Percentiles rank a stretch among this genome's conserved stretches.
Conservation (phyloP, 306 rosid species). For the Arachis stenosperma region DNA sequence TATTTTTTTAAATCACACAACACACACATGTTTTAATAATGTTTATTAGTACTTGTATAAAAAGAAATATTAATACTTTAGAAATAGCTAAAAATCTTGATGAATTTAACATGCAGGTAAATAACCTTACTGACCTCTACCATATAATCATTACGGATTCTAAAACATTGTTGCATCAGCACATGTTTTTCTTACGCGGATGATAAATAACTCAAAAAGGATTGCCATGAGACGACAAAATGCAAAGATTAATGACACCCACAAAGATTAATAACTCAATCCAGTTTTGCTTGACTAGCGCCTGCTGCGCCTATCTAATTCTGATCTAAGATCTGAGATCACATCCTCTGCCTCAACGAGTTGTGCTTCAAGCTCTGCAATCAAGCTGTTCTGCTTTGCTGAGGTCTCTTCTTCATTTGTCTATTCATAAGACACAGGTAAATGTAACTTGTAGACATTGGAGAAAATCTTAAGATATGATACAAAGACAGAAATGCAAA, state of each 20-base stretch:
- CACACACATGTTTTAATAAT: no score
- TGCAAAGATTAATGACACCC: neutral
- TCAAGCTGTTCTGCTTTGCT: conserved; percentile 6
- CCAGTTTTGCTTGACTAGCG: conserved; percentile 16
- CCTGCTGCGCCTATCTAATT: conserved; percentile 28
- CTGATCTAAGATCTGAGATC: conserved; percentile 43
- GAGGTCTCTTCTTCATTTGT: conserved; percentile 26
- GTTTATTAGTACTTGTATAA: no score
- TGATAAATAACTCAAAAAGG: no score
- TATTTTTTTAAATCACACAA: no score
- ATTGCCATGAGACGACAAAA: neutral
- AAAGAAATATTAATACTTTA: no score
- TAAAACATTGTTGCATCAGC: no score
- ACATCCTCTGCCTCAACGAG: conserved; percentile 49
- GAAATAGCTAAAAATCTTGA: no score
- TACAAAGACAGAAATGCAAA: neutral
- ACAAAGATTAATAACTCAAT: no score
- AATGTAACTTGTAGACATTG: neutral
- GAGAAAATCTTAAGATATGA: neutral
- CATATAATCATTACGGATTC: no score
- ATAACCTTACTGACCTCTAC: no score
- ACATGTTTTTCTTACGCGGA: no score
- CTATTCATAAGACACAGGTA: conserved; percentile 18
- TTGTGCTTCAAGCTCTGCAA: conserved; percentile 45
- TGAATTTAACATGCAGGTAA: no score